Conservation (phyloP, 2,329 filamentous ascomycete genomes). For the Celoporthe dispersa region DNA sequence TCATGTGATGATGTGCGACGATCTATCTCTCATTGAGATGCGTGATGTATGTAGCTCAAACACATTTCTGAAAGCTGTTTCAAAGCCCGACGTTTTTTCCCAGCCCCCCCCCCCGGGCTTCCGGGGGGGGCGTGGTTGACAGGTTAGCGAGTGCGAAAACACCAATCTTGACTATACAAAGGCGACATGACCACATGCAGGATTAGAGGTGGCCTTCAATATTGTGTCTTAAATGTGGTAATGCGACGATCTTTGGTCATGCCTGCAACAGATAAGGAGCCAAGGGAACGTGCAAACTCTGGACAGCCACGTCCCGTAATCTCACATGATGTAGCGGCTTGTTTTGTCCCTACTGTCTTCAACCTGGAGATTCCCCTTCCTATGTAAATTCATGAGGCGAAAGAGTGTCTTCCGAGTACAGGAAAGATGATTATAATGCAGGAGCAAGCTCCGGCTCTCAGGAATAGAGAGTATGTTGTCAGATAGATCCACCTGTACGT, state of each 20-base stretch:
- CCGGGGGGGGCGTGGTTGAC: not conserved
- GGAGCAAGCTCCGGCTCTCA: too few relatives aligned
- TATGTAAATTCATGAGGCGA: too few relatives aligned
- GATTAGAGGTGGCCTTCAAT: not conserved
- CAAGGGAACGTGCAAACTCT: not conserved
- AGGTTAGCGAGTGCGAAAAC: not conserved
- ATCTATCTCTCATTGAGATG: not conserved
- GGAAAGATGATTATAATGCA: too few relatives aligned
- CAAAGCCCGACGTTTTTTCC: not conserved
- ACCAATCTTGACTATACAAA: not conserved
- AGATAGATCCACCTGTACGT: too few relatives aligned
- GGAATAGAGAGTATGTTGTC: too few relatives aligned
- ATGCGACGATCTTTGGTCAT: not conserved
- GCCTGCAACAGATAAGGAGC: conserved; percentile 11
- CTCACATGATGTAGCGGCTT: too few relatives aligned
- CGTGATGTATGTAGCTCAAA: not conserved
- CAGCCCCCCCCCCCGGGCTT: not conserved
- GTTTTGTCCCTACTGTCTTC: too few relatives aligned
- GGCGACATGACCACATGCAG: not conserved
- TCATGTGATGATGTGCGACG: not conserved
- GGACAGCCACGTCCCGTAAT: too few relatives aligned
- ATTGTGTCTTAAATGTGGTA: not conserved
- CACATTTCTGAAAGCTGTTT: not conserved
- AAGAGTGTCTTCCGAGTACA: too few relatives aligned
- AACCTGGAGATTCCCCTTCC: too few relatives aligned